Conservation (phyloP, 805 yeast species). For the Metschnikowia picachoensis region DNA sequence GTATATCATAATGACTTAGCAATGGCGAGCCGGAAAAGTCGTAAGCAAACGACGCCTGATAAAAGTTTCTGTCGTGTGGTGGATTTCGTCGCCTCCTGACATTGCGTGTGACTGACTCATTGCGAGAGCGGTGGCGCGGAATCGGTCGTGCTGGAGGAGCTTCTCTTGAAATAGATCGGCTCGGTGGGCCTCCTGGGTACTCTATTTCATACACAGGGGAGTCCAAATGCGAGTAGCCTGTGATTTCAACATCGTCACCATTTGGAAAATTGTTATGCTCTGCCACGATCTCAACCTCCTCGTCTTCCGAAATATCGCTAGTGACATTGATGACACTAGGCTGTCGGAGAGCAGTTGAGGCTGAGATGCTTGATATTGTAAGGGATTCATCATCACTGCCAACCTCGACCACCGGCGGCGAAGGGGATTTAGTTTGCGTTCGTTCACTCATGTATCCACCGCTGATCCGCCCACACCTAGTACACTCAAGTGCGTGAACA, state of each 20-base stretch:
- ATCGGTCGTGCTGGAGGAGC: background rate
- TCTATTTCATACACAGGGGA: slow-evolving; percentile 1
- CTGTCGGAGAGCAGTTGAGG: slow-evolving; percentile 1
- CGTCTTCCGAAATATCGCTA: slow-evolving; percentile 15
- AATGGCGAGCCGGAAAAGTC: background rate
- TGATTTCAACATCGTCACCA: slow-evolving; percentile 15
- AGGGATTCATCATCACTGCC: slow-evolving; percentile 13
- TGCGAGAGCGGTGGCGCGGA: background rate
- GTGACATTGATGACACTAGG: slow-evolving; percentile 12
- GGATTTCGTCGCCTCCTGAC: slow-evolving; percentile 10
- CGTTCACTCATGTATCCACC: slow-evolving; percentile 10
- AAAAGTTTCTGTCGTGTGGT: background rate
- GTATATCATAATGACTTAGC: slow-evolving; percentile 1
- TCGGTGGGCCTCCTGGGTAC: slow-evolving; percentile 3
- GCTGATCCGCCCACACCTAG: background rate
- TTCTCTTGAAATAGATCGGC: background rate
- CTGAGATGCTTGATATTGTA: background rate
- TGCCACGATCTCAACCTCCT: slow-evolving; percentile 16
- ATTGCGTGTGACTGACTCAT: slow-evolving; percentile 3
- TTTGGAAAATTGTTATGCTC: slow-evolving; percentile 4
- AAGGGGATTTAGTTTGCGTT: slow-evolving; percentile 6
- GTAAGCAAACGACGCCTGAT: background rate
- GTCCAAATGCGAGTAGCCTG: slow-evolving; percentile 9
- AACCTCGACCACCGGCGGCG: slow-evolving; percentile 15
- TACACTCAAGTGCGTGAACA: no score